A percentile compares a stretch with the other conserved stretches of the same genome.
phyloP scores from a whole-genome alignment of 2,329 filamentous ascomycete genomes.

The Aphanocladium album region DNA sequence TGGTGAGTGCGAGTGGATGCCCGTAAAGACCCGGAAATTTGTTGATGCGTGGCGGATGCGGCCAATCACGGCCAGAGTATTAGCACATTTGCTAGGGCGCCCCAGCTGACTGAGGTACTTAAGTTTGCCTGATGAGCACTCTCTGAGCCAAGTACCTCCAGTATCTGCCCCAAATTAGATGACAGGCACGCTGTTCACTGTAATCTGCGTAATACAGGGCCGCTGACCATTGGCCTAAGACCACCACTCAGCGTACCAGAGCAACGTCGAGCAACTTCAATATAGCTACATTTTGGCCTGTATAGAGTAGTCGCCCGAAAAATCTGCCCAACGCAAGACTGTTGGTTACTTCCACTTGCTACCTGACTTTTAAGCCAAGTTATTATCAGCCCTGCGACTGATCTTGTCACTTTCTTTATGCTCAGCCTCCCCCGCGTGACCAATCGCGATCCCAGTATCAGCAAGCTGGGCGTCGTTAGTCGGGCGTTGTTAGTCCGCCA shows the following conservation, averaged over 20 bases:
- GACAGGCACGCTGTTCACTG: neutral
- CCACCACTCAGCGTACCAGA: too few species aligned
- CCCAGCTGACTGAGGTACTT: neutral
- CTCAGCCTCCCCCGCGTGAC: neutral
- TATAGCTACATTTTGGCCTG: neutral
- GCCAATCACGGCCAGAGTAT: constrained; percentile 11
- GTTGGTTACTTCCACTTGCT: neutral
- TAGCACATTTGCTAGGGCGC: constrained; percentile 1
- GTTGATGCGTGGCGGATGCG: constrained; percentile 10
- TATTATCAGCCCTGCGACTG: neutral
- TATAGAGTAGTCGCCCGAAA: neutral
- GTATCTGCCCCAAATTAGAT: neutral
- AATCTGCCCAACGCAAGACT: neutral
- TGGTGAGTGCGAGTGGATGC: constrained; percentile 9
- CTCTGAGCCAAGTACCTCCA: neutral
- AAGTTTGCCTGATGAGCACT: neutral
- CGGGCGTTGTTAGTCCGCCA: neutral
- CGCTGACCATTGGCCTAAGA: too few species aligned
- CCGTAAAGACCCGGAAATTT: constrained; percentile 10
- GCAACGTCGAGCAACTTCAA: neutral
- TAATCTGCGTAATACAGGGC: neutral
- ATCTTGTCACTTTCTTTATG: neutral
- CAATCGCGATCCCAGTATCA: neutral
- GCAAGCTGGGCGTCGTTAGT: neutral
- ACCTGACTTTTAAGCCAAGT: neutral